These are phyloP conservation scores for Catharanthus roseus DNA, from an alignment of 257 asterid genomes.

Conservation along the genomic window DNA sequence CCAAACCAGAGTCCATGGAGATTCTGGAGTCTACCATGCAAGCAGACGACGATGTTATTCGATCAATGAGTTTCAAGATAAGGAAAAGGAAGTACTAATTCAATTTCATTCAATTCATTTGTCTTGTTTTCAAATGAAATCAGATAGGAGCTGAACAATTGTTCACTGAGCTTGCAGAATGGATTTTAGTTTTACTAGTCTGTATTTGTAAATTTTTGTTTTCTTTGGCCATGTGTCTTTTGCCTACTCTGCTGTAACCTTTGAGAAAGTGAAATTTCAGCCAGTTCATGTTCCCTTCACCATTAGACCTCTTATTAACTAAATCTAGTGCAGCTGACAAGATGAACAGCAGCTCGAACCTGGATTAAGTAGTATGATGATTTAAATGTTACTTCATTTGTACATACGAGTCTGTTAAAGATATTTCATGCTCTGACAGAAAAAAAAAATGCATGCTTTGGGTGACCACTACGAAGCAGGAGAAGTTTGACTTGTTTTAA, in stretches of 20 bases:
- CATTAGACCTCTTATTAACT: background rate
- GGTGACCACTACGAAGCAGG: background rate
- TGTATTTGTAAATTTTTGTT: background rate
- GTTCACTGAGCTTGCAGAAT: slow-evolving; percentile 3
- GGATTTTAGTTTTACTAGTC: background rate
- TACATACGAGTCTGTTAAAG: too few species aligned
- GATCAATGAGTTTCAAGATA: slow-evolving; percentile 74
- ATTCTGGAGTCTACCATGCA: slow-evolving; percentile 44
- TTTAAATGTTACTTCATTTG: too few species aligned
- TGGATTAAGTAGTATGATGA: too few species aligned
- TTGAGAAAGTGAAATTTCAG: background rate
- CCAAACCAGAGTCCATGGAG: slow-evolving; percentile 69
- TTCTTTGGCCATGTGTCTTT: background rate
- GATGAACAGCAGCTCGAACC: too few species aligned
- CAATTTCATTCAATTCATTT: slow-evolving; percentile 6
- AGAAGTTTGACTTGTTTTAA: background rate
- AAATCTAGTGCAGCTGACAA: background rate
- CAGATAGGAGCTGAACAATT: slow-evolving; percentile 7
- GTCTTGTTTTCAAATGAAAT: slow-evolving; percentile 16
- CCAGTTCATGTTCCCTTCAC: background rate
- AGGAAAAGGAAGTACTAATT: slow-evolving; percentile 57
- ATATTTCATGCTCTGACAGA: too few species aligned
- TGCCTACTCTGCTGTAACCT: background rate
- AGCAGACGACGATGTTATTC: slow-evolving; percentile 68
- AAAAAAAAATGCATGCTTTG: too few species aligned